Conservation (phyloP, 108 stramenopile species). For the Fragilariopsis cylindrus region DNA sequence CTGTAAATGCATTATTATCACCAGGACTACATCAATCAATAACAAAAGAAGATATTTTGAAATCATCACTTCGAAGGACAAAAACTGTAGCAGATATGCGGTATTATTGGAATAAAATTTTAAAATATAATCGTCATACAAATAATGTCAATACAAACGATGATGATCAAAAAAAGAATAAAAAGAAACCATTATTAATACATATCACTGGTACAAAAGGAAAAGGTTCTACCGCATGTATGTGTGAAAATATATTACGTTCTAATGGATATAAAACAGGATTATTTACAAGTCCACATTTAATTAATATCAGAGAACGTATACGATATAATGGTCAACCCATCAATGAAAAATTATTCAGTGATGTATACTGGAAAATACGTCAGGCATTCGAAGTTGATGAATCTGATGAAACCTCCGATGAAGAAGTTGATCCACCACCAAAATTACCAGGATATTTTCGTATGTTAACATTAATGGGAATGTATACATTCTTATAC, state of each 20-base stretch:
- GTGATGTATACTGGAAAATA: conserved; percentile 70
- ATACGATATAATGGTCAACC: conserved; percentile 84
- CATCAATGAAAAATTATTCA: conserved; percentile 62
- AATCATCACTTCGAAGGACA: conserved; percentile 49
- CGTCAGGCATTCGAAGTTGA: conserved; percentile 41
- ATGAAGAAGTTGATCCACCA: conserved; percentile 13
- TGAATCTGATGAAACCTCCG: neutral
- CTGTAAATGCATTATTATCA: conserved; percentile 61
- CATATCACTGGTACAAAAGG: conserved; percentile 97
- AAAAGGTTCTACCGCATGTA: conserved; percentile 88
- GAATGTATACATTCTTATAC: conserved; percentile 61
- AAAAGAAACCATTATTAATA: conserved; percentile 40
- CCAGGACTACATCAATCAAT: conserved; percentile 58
- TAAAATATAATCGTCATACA: conserved; percentile 1
- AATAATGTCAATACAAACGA: neutral
- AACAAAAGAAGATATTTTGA: conserved; percentile 45
- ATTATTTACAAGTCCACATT: conserved; percentile 92
- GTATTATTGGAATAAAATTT: conserved; percentile 49
- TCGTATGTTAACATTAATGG: conserved; percentile 89
- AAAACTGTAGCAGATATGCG: conserved; percentile 68
- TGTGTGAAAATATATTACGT: conserved; percentile 78
- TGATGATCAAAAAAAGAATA: conserved; percentile 1
- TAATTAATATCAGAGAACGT: conserved; percentile 84
- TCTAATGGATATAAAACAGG: conserved; percentile 64
- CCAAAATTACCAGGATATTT: conserved; percentile 85